Evolutionary conservation across 768 basidiomycete species (phyloP), one percentile per base, ranked within the genome.

Genomic region (Russula brevipes): DNA sequence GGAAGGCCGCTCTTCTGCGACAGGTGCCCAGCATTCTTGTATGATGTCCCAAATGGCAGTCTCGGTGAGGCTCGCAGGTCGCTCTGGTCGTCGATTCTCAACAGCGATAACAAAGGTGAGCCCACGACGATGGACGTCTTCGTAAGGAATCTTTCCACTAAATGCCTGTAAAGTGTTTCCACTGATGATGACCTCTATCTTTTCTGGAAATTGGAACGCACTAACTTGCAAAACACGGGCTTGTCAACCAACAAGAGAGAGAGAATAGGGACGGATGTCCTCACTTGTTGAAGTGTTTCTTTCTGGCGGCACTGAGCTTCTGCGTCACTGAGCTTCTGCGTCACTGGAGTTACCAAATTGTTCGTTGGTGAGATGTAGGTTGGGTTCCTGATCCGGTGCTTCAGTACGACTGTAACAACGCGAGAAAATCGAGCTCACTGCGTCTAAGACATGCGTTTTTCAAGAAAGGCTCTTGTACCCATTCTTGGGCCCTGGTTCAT

Each of bases 311-410:
- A 54, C 80, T 88, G 57, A 98, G 82, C 75, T 98, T 98, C 76
- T 94, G 89, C 6, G 94, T 91, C 73, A n/a, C n/a, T n/a, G n/a
- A n/a, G n/a, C n/a, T n/a, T n/a, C n/a, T n/a, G n/a, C n/a, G n/a
- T n/a, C n/a, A 85, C 86, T 3, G 96, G 96, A 2, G 94, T 96
- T 81, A 98, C 85, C 75, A 98, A 80, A 72, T 89, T 91, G 74
- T 99, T 96, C 9, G 96, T 97, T 2, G 96, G 96, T 17, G 96
- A 98, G 70, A 95, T 79, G 71, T 84, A 93, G 39, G 84, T 85
- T 24, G 91, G 88, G 73, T 97, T 97, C 73, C 93, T 94, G 72
- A 36, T 16, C 36, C 68, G 69, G 45, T 62, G 57, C 59, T 47
- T 44, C 8, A 56, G 47, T 3, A 4, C 12, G 36, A 19, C 17